These are phyloP conservation scores for Neospermospora avenae DNA, from an alignment of 2,329 filamentous ascomycete species.

Conservation along the genomic window DNA sequence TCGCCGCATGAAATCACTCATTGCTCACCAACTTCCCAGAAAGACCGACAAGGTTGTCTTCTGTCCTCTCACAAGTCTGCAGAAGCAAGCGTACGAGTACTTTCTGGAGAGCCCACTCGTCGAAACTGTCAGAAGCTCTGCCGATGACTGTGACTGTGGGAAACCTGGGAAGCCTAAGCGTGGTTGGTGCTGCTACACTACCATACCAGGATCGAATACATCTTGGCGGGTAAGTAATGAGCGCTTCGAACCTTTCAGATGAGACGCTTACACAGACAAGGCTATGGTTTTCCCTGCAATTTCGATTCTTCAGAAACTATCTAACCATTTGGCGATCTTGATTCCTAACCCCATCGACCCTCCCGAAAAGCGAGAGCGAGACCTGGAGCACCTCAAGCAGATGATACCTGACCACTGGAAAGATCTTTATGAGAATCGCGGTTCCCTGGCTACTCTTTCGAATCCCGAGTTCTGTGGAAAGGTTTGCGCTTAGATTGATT, in stretches of 20 bases:
- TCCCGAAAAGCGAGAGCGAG: slow-evolving; percentile 71
- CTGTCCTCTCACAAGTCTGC: slow-evolving; percentile 80
- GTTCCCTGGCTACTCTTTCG: slow-evolving; percentile 75
- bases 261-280: slow-evolving; percentile 37
- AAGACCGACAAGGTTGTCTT: slow-evolving; percentile 95
- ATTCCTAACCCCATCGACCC: slow-evolving; percentile 65
- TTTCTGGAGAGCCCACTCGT: slow-evolving; percentile 73
- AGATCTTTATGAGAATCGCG: slow-evolving; percentile 68
- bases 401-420: slow-evolving; percentile 75
- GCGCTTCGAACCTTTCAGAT: slow-evolving; percentile 52
- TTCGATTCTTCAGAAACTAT: slow-evolving; percentile 76
- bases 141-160: slow-evolving; percentile 66
- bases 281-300: slow-evolving; percentile 82
- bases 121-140: slow-evolving; percentile 62
- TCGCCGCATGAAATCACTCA: slow-evolving; percentile 87
- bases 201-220: slow-evolving; percentile 44
- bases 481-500: slow-evolving; percentile 8
- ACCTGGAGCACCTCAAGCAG: slow-evolving; percentile 68
- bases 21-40: slow-evolving; percentile 87
- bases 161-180: slow-evolving; percentile 57
- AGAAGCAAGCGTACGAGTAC: slow-evolving; percentile 78
- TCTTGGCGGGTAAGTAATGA: slow-evolving; percentile 46
- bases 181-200: slow-evolving; percentile 76
- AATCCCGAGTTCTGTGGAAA: slow-evolving; percentile 94
- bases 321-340: slow-evolving; percentile 88